phyloP scores from a whole-genome alignment of 2,329 filamentous ascomycete species.

The Phialocephala subalpina region DNA sequence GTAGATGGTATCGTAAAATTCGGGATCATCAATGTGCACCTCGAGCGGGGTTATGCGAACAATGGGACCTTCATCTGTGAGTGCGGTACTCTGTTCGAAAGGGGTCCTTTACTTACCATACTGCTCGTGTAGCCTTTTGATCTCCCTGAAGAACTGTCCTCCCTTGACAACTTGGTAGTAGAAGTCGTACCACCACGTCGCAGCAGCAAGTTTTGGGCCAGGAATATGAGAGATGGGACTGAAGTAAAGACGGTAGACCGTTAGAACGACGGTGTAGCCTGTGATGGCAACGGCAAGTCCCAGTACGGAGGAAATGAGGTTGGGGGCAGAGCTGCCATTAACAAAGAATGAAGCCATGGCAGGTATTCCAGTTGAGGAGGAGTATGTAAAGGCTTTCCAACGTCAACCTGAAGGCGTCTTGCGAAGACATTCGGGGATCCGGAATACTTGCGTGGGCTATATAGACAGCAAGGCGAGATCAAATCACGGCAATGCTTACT shows the following conservation, averaged over 20 bases:
- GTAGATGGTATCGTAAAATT: constrained; percentile 14
- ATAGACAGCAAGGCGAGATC: no score
- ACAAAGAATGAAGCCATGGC: background rate
- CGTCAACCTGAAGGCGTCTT: background rate
- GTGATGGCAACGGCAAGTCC: background rate
- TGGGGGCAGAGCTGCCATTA: background rate
- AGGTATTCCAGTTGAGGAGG: background rate
- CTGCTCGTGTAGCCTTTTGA: constrained; percentile 19
- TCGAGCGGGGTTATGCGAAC: constrained; percentile 10
- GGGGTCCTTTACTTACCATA: constrained; percentile 38
- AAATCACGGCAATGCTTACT: no score
- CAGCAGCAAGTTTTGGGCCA: constrained; percentile 33
- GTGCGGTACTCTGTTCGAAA: constrained; percentile 39
- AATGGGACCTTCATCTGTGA: background rate
- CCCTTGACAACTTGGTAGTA: constrained; percentile 34
- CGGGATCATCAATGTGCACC: constrained; percentile 12
- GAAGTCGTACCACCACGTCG: constrained; percentile 32
- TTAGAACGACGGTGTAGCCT: background rate
- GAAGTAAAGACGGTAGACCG: constrained; percentile 35
- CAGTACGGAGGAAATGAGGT: background rate
- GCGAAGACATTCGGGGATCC: no score
- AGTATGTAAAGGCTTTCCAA: background rate
- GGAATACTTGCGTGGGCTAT: no score
- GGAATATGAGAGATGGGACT: constrained; percentile 35
- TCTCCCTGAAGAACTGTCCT: constrained; percentile 22